These are phyloP conservation scores for Endocarpon pusillum DNA, from an alignment of 495 filamentous ascomycete genomes.

Conservation along the genomic window DNA sequence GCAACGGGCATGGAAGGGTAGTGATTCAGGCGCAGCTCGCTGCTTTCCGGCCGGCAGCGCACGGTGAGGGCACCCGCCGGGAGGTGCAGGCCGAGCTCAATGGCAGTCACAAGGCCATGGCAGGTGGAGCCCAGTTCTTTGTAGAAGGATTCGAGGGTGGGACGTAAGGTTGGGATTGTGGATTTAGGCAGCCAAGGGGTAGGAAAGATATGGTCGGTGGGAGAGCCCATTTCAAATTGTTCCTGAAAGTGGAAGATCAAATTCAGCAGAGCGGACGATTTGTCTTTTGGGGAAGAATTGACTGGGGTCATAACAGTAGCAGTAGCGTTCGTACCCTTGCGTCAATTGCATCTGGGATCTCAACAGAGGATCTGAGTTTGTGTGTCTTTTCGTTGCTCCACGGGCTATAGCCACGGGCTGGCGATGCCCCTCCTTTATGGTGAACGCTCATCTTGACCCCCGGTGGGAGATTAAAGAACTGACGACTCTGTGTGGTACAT, in stretches of 20 bases:
- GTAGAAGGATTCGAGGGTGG: slow-evolving; percentile 3
- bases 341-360: slow-evolving; percentile 2
- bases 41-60: slow-evolving; percentile 1
- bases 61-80: background rate
- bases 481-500: slow-evolving; percentile 1
- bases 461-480: slow-evolving; percentile 3
- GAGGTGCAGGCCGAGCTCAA: slow-evolving; percentile 2
- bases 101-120: background rate
- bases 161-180: slow-evolving; percentile 2
- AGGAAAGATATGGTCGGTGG: slow-evolving; percentile 1
- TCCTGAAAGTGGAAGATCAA: slow-evolving; percentile 1
- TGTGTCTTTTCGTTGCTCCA: slow-evolving; percentile 1
- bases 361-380: slow-evolving; percentile 1
- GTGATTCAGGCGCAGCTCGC: slow-evolving; percentile 4
- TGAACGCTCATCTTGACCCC: slow-evolving; percentile 3
- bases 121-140: slow-evolving; percentile 1
- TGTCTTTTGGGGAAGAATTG: background rate
- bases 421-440: slow-evolving; percentile 1
- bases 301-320: no score
- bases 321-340: slow-evolving; percentile 4
- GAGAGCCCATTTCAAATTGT: slow-evolving; percentile 2
- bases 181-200: slow-evolving; percentile 2
- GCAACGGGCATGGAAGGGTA: slow-evolving; percentile 3
- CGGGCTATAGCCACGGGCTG: slow-evolving; percentile 3
- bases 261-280: background rate